Evolutionary conservation across 208 protist species (phyloP).

Genomic region (Crithidia brevicula): DNA sequence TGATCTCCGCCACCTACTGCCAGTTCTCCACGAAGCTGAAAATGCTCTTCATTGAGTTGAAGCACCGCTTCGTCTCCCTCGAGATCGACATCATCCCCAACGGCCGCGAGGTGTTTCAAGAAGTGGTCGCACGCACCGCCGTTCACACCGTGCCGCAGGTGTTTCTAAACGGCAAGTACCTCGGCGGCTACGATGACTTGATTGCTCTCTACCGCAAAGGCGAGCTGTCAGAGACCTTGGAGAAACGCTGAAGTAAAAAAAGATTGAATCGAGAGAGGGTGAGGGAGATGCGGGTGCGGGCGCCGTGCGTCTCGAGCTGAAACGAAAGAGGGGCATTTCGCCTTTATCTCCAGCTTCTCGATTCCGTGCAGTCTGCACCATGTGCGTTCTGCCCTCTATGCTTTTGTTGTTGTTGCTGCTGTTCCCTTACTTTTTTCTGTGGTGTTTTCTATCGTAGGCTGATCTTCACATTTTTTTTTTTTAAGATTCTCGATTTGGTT

Average conservation of each 20-base stretch:
- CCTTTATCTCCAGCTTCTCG: too few relatives aligned
- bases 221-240: conserved; percentile 57
- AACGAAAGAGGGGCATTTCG: too few relatives aligned
- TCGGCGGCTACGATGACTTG: conserved; percentile 89
- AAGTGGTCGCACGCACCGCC: conserved; percentile 69
- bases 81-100: conserved; percentile 92
- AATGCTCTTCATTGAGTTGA: conserved; percentile 81
- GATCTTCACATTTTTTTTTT: too few relatives aligned
- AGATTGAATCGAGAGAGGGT: too few relatives aligned
- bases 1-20: conserved; percentile 92
- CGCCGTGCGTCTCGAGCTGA: too few relatives aligned
- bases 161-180: conserved; percentile 80
- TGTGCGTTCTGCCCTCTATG: too few relatives aligned
- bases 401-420: too few relatives aligned
- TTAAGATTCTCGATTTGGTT: too few relatives aligned
- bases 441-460: too few relatives aligned
- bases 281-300: too few relatives aligned
- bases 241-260: conserved; percentile 51
- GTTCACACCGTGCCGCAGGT: conserved; percentile 88
- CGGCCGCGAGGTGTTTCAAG: conserved; percentile 79
- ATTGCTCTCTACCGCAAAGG: conserved; percentile 68
- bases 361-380: too few relatives aligned
- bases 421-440: too few relatives aligned
- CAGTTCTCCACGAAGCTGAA: conserved; percentile 85
- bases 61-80: conserved; percentile 84